Percentiles rank a stretch among this genome's conserved stretches.
These are phyloP conservation scores for Diaporthe velutina DNA, from an alignment of 2,329 filamentous ascomycete species.

Conservation along the genomic window DNA sequence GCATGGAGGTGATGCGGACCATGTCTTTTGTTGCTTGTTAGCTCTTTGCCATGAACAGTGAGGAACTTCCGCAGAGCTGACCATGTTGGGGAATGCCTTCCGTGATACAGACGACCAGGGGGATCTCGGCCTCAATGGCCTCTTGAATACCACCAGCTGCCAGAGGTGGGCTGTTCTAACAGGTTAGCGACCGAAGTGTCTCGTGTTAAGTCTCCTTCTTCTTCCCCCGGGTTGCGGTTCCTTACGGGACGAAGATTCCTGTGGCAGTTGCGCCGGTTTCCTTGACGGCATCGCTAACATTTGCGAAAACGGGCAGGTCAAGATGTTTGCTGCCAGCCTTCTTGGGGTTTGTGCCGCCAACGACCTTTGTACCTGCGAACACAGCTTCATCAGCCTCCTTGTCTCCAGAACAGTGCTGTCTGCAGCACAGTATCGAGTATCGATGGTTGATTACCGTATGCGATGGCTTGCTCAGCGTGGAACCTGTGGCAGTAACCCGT, in stretches of 20 bases:
- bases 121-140: slow-evolving; percentile 92
- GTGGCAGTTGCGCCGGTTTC: slow-evolving; percentile 91
- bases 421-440: slow-evolving; percentile 1
- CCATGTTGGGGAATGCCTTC: slow-evolving; percentile 98
- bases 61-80: slow-evolving; percentile 58
- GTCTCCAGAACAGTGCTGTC: background rate
- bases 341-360: slow-evolving; percentile 98
- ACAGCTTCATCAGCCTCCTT: slow-evolving; percentile 35
- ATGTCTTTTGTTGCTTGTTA: slow-evolving; percentile 74
- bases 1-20: slow-evolving; percentile 97
- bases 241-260: slow-evolving; percentile 95
- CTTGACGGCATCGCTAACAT: slow-evolving; percentile 88
- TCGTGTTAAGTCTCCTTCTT: background rate
- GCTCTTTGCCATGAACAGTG: slow-evolving; percentile 35
- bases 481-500: slow-evolving; percentile 72
- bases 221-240: slow-evolving; percentile 59
- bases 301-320: slow-evolving; percentile 92
- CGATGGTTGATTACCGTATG: slow-evolving; percentile 80
- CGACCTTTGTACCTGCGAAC: slow-evolving; percentile 87
- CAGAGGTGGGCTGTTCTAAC: slow-evolving; percentile 77
- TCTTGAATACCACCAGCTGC: slow-evolving; percentile 97
- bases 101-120: slow-evolving; percentile 96
- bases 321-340: slow-evolving; percentile 95
- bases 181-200: slow-evolving; percentile 20
- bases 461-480: slow-evolving; percentile 97